Evolutionary conservation across 2,329 filamentous ascomycete species (phyloP), one percentile per base, ranked within the genome.

Genomic region (Pseudogymnoascus sp.): DNA sequence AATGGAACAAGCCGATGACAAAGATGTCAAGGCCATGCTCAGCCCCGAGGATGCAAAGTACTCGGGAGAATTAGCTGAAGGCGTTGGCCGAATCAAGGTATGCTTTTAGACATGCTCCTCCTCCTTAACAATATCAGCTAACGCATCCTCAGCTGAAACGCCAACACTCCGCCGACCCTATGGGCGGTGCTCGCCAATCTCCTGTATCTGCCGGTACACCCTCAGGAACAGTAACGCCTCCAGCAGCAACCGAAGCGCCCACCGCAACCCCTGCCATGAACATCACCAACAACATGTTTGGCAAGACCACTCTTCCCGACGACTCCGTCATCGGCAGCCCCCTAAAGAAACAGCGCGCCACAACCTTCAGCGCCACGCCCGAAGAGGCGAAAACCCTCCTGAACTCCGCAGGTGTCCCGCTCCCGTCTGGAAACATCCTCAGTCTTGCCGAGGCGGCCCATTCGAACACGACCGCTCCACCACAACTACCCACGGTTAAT

Each of bases 31-130:
- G 65, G 74, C 76, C 56, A 79, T 82, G 67, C 73, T 89, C 34
- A 84, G 79, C 5, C 82, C 85, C 1, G 89, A 92, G 64, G 89
- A 92, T 69, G 83, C 82, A 58, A 81, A 83, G 65, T 84, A 84
- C 66, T 82, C 86, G 59, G 86, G 86, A 57, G 89, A 92, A 72
- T 77, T 94, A 59, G 86, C 87, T 39, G 89, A 92, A 63, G 88
- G 89, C 55, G 88, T 94, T 57, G 83, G 89, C 67, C 86, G 90
- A 66, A 92, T 94, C 72, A 88, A 85, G 74, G 89, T 90, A 78
- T 37, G 55, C 15, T 13, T 23, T 23, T 18, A 35, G 18, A n/a
- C 55, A 5, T 34, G 26, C 21, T 57, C 59, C 13, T 45, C 30
- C 34, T 19, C 18, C 34, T 26, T 15, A 55, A 12, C 8, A 2